Conservation (phyloP, 2,329 filamentous ascomycete species). For the Erysiphe neolycopersici region DNA sequence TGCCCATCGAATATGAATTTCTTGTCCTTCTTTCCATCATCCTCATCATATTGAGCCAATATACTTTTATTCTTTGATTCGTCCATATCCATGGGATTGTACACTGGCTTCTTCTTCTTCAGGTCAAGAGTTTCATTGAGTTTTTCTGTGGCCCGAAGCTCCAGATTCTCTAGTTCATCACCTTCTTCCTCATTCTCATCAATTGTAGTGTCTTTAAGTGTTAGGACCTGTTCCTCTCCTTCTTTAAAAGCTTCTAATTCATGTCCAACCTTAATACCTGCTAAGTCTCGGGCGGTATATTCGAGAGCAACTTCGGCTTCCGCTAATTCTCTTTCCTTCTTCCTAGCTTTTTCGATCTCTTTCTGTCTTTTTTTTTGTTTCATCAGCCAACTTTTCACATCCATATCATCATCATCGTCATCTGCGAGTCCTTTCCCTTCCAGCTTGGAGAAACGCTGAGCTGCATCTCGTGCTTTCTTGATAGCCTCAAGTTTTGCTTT, state of each 20-base stretch:
- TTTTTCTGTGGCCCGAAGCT: slow-evolving; percentile 44
- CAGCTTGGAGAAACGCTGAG: slow-evolving; percentile 46
- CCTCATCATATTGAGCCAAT: slow-evolving; percentile 82
- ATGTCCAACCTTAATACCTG: slow-evolving; percentile 78
- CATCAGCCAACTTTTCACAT: slow-evolving; percentile 68
- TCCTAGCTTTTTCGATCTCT: slow-evolving; percentile 56
- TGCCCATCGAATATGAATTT: slow-evolving; percentile 75
- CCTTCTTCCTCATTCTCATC: slow-evolving; percentile 63
- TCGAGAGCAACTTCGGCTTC: slow-evolving; percentile 48
- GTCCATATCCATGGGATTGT: slow-evolving; percentile 55
- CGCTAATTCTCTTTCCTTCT: slow-evolving; percentile 47
- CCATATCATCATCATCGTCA: slow-evolving; percentile 34
- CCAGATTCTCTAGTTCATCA: slow-evolving; percentile 64
- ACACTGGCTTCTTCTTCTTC: slow-evolving; percentile 74
- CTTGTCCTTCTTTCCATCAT: slow-evolving; percentile 69
- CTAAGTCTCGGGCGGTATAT: slow-evolving; percentile 66
- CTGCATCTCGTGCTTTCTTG: slow-evolving; percentile 65
- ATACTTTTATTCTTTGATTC: slow-evolving; percentile 38
- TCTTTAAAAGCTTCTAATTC: slow-evolving; percentile 60
- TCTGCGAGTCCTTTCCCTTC: slow-evolving; percentile 72
- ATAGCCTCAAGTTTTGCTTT: slow-evolving; percentile 61
- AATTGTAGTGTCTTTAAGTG: slow-evolving; percentile 79
- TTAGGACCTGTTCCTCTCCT: slow-evolving; percentile 67
- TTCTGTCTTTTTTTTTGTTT: slow-evolving; percentile 84
- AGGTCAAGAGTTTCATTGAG: slow-evolving; percentile 51